Conservation (phyloP, 306 rosid genomes). For the Gynostemma pentaphyllum region DNA sequence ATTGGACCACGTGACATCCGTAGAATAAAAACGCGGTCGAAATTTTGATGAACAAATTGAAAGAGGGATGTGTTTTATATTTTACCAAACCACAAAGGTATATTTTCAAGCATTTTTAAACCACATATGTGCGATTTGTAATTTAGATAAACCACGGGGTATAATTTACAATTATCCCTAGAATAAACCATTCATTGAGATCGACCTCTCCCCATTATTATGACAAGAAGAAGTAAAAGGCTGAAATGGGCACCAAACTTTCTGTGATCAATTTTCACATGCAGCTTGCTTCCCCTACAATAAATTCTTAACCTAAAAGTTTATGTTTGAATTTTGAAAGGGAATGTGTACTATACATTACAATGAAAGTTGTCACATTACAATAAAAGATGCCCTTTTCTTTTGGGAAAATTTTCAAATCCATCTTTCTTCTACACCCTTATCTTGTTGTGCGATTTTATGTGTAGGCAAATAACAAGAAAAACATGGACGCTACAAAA, state of each 20-base stretch:
- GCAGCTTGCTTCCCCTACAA: slow-evolving; percentile 1
- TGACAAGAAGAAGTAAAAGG: not conserved
- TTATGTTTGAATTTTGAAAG: not conserved
- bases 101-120: no score
- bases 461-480: not conserved
- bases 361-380: not conserved
- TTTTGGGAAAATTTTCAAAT: not conserved
- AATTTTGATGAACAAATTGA: no score
- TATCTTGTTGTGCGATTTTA: not conserved
- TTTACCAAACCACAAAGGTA: no score
- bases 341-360: not conserved
- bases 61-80: no score
- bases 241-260: not conserved
- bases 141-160: no score
- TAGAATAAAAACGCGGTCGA: no score
- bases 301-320: not conserved
- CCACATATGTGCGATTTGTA: no score
- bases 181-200: not conserved
- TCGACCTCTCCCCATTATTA: not conserved
- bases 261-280: not conserved
- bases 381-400: not conserved
- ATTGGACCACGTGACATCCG: no score
- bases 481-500: no score
- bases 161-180: not conserved
- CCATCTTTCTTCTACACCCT: not conserved